A percentile compares a stretch with the other conserved stretches of the same genome.
These are phyloP conservation scores for Tulasnella sp. DNA, from an alignment of 768 basidiomycete genomes.

Conservation along the genomic window DNA sequence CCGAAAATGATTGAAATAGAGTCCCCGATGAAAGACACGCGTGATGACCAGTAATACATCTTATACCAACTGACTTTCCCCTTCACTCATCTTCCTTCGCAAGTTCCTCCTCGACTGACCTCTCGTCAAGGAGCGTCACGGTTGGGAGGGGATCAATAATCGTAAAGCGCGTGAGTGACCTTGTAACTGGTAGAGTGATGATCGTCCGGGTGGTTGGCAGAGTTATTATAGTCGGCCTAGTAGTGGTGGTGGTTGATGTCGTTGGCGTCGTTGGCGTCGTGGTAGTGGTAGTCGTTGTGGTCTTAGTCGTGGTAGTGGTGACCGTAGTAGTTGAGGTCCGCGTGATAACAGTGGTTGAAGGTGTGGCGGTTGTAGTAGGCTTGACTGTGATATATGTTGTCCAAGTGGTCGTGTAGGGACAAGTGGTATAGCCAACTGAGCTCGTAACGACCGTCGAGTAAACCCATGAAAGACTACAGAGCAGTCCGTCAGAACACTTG, in stretches of 20 bases:
- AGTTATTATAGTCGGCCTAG: not conserved
- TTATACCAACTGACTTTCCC: no score
- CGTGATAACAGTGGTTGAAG: not conserved
- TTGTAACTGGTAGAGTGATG: not conserved
- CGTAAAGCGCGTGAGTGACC: not conserved
- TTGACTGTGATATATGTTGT: not conserved
- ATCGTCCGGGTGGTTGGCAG: not conserved
- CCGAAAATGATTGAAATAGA: no score
- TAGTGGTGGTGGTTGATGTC: not conserved
- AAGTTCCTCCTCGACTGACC: no score
- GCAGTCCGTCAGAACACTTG: not conserved
- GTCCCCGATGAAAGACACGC: no score
- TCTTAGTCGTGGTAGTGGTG: not conserved
- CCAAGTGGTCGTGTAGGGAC: not conserved
- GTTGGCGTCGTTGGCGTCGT: not conserved
- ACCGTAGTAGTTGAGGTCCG: not conserved
- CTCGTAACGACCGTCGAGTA: not conserved
- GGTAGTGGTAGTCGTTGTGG: not conserved
- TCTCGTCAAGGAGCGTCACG: no score
- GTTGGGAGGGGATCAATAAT: not conserved
- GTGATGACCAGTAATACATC: no score
- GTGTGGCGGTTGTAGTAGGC: not conserved
- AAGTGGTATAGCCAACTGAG: not conserved
- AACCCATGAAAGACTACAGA: not conserved
- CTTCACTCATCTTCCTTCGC: no score